These are phyloP conservation scores for Nematocida sp. DNA, from an alignment of 371 early-diverging fungal genomes.

Conservation along the genomic window DNA sequence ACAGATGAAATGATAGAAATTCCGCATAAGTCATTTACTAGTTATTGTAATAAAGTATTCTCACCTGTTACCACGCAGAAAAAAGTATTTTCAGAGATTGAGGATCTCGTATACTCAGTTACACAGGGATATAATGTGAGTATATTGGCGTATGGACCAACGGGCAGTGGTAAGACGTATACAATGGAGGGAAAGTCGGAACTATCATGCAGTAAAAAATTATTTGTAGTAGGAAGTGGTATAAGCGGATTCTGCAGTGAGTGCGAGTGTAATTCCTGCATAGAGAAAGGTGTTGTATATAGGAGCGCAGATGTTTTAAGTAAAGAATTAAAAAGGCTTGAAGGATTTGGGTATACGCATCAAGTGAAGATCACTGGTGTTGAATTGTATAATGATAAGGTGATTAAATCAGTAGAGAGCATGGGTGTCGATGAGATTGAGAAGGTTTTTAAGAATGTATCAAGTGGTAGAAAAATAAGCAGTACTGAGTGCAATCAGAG, in stretches of 20 bases:
- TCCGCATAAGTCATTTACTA: constrained; percentile 64
- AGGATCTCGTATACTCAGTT: constrained; percentile 85
- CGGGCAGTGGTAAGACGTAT: constrained; percentile 89
- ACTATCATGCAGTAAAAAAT: not conserved
- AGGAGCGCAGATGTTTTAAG: constrained; percentile 81
- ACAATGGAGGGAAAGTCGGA: constrained; percentile 74
- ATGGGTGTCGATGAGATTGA: constrained; percentile 76
- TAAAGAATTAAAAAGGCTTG: constrained; percentile 74
- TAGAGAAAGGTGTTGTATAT: constrained; percentile 78
- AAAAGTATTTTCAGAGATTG: constrained; percentile 84
- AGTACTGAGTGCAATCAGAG: constrained; percentile 85
- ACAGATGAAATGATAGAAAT: constrained; percentile 67
- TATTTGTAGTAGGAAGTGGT: not conserved
- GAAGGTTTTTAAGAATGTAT: constrained; percentile 75
- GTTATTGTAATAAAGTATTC: constrained; percentile 84
- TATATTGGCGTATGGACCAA: constrained; percentile 98
- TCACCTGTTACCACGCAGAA: constrained; percentile 74
- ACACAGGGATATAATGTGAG: constrained; percentile 93
- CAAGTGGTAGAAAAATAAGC: constrained; percentile 79
- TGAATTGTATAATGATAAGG: constrained; percentile 91
- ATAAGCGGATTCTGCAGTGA: not conserved
- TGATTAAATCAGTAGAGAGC: constrained; percentile 74
- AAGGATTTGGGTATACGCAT: constrained; percentile 80
- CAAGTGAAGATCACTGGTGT: constrained; percentile 78
- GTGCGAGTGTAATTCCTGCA: constrained; percentile 56